Percentiles rank a stretch among this genome's conserved stretches.
Conservation (phyloP, 2,329 filamentous ascomycete species). For the Penicillium sp. region DNA sequence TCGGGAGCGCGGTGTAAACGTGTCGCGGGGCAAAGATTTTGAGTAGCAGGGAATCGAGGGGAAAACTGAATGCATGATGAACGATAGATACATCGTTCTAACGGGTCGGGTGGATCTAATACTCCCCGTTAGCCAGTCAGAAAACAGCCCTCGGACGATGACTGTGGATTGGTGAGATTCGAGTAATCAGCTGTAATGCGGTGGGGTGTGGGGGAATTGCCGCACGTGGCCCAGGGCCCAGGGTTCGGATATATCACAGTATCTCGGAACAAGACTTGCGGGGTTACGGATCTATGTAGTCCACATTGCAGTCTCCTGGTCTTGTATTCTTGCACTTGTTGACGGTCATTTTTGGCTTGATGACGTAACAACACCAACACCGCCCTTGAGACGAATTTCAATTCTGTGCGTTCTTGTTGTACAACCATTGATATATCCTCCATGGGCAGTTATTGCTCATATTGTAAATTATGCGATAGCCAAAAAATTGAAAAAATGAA, state of each 20-base stretch:
- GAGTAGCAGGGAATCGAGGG: constrained; percentile 8
- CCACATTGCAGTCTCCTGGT: no score
- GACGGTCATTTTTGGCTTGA: no score
- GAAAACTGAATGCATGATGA: neutral
- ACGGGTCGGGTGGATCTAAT: constrained; percentile 11
- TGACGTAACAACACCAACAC: no score
- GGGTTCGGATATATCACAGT: neutral
- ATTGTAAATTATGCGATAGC: no score
- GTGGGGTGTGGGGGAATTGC: neutral
- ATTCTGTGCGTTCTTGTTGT: no score
- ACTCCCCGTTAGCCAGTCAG: constrained; percentile 1
- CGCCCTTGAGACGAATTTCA: no score
- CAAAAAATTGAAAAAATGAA: no score
- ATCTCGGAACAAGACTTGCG: neutral
- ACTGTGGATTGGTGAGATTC: constrained; percentile 22
- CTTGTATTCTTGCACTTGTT: no score
- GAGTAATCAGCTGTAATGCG: constrained; percentile 18
- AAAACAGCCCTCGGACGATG: neutral
- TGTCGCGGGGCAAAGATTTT: neutral
- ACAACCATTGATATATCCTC: no score
- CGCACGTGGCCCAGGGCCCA: no score
- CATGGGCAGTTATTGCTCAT: no score
- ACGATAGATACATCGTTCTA: neutral
- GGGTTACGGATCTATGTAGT: neutral
- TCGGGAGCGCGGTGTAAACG: neutral